Base-by-base conservation (phyloP, 176 grass and related monocot genomes). In the Eleusine coracana region DNA sequence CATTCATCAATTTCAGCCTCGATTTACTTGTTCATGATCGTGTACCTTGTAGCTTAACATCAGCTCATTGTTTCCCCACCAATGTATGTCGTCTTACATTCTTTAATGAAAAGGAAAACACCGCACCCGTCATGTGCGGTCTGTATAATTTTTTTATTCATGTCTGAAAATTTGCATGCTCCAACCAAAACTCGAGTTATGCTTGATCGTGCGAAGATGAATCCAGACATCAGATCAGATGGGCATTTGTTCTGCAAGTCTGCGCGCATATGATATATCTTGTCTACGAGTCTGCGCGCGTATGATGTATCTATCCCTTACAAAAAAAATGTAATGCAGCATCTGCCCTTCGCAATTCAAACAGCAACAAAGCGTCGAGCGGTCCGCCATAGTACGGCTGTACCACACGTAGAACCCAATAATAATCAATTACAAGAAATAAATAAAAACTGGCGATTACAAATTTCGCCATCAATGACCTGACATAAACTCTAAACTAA, bases 21-120 rank as follows among this genome's bases (percentile, higher is more conserved):
- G 77, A 73, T 87, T 93, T 89, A 87, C 91, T 83, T 90, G 87
- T 93, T 93, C 87, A 85, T 86, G 79, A 67, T 92, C 86, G 68
- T 95, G 84, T 86, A 90, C 84, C 79, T 70, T 79, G 51, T 83
- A 90, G 80, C 37, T 86, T 88, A 83, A 86, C 83, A 80, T 66
- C 64, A 86, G 61, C 28, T 83, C 79, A 89, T 83, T 86, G 79
- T 68, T 92, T 92, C 27, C 60, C 13, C 68, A 70, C 85, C 85
- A 78, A 82, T 91, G 71, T 77, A 82, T 74, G 68, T 68, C 68
- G 59, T 67, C 64, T 78, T 67, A 81, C 82, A 88, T 88, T 85
- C 82, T 88, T 88, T 79, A 15, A 68, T 83, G 42, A 83, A 90
- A 90, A 80, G 75, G 83, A 83, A 86, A 86, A 83, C 45, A 36